Conservation (phyloP, 305 asterid genomes). For the Rubia tinctorum region DNA sequence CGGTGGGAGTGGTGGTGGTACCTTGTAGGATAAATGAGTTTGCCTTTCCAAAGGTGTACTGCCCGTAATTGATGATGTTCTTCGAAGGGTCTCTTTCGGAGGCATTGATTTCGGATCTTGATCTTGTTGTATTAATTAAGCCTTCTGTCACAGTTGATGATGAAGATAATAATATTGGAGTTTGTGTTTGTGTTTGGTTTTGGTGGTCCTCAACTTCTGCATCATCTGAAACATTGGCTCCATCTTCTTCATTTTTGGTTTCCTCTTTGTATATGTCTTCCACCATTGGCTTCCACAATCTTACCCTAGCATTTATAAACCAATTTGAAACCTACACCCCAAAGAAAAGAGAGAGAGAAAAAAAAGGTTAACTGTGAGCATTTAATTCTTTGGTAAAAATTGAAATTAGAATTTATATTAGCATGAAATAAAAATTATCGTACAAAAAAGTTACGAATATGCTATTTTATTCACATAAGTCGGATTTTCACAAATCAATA, state of each 20-base stretch:
- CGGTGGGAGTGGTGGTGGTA: constrained; percentile 11
- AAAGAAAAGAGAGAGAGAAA: neutral
- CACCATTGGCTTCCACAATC: constrained; percentile 90
- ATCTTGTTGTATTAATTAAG: constrained; percentile 7
- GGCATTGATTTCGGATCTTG: constrained; percentile 33
- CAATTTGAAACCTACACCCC: constrained; percentile 67
- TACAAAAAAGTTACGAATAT: too few relatives aligned
- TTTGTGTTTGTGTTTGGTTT: constrained; percentile 21
- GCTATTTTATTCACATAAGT: too few relatives aligned
- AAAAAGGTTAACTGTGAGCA: neutral
- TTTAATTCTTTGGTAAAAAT: neutral
- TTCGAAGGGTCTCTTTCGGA: constrained; percentile 46
- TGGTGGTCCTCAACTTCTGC: constrained; percentile 21
- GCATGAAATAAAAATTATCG: too few relatives aligned
- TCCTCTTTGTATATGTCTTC: constrained; percentile 83
- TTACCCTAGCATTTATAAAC: constrained; percentile 93
- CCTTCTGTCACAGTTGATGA: constrained; percentile 16
- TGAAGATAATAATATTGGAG: constrained; percentile 29
- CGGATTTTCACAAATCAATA: too few relatives aligned
- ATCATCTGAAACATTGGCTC: constrained; percentile 10
- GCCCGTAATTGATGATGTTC: constrained; percentile 33
- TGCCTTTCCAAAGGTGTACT: constrained; percentile 49
- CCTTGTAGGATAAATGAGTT: constrained; percentile 28
- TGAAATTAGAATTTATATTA: too few relatives aligned
- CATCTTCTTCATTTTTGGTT: constrained; percentile 27